Conservation (phyloP, 1,284 basidiomycete species). For the Sporisorium graminicola region DNA sequence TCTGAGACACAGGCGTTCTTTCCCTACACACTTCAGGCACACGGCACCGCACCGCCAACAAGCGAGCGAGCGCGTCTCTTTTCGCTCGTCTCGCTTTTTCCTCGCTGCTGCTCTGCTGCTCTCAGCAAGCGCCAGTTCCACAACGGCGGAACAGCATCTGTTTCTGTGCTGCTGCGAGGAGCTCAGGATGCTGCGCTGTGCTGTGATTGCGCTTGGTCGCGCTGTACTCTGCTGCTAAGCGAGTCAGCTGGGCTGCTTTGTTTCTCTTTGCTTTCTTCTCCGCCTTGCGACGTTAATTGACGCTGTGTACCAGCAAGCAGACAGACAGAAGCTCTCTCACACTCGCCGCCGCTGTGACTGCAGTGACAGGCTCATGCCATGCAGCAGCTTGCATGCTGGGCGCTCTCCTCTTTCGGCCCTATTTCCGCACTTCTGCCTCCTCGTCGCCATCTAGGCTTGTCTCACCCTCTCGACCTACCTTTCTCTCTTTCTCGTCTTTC, state of each 20-base stretch:
- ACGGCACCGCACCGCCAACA: too few species aligned
- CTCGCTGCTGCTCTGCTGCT: too few species aligned
- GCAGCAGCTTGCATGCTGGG: not conserved
- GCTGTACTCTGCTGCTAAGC: not conserved
- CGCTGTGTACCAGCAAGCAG: too few species aligned
- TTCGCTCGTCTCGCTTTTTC: not conserved
- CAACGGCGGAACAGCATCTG: too few species aligned
- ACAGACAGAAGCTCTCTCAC: too few species aligned
- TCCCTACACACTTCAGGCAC: too few species aligned
- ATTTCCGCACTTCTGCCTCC: not conserved
- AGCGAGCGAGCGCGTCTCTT: too few species aligned
- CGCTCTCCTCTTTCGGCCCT: not conserved
- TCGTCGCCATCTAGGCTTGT: not conserved
- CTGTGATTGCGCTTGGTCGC: not conserved
- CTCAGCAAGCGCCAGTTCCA: too few species aligned
- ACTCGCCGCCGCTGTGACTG: too few species aligned
- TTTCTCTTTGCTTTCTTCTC: too few species aligned
- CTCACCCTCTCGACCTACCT: not conserved
- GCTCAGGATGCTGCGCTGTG: not conserved
- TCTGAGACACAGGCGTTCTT: slow-evolving; percentile 4
- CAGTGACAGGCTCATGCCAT: not conserved
- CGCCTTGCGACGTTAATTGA: too few species aligned
- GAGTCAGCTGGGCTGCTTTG: not conserved
- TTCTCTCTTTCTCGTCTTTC: not conserved
- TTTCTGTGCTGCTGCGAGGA: too few species aligned